Conservation (phyloP, 495 filamentous ascomycete genomes). For the Saxispiralis lemnorum region DNA sequence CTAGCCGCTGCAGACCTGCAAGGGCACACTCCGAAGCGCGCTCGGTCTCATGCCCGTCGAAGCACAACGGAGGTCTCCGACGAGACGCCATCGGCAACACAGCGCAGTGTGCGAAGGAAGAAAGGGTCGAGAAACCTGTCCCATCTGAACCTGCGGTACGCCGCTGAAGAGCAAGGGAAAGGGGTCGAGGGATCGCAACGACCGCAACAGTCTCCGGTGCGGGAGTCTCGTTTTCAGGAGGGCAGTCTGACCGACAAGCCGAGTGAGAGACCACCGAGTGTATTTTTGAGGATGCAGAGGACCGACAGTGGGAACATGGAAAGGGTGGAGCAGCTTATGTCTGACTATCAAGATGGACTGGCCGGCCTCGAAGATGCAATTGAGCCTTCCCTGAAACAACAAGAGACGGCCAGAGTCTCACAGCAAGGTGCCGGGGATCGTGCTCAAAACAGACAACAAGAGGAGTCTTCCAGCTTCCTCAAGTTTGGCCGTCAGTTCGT, state of each 20-base stretch:
- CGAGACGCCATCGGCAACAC: neutral
- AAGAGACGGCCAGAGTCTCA: neutral
- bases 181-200: neutral
- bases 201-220: neutral
- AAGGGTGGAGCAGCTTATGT: constrained; percentile 19
- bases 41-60: neutral
- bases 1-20: neutral
- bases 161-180: neutral
- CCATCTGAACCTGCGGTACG: constrained; percentile 12
- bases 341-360: constrained; percentile 12
- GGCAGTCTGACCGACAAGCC: constrained; percentile 19
- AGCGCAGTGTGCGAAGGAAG: constrained; percentile 11
- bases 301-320: constrained; percentile 12
- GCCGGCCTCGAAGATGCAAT: neutral
- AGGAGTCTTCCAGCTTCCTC: constrained; percentile 10
- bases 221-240: constrained; percentile 16
- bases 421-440: neutral
- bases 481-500: constrained; percentile 15
- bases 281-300: constrained; percentile 12
- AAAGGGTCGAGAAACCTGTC: constrained; percentile 13
- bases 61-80: constrained; percentile 7
- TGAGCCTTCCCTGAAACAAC: neutral
- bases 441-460: neutral
- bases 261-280: constrained; percentile 18
- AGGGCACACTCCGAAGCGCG: constrained; percentile 10